Percentiles rank a stretch among this genome's conserved stretches.
phyloP scores from a whole-genome alignment of 805 yeast species.

The Myxozyma vanderwaltii region DNA sequence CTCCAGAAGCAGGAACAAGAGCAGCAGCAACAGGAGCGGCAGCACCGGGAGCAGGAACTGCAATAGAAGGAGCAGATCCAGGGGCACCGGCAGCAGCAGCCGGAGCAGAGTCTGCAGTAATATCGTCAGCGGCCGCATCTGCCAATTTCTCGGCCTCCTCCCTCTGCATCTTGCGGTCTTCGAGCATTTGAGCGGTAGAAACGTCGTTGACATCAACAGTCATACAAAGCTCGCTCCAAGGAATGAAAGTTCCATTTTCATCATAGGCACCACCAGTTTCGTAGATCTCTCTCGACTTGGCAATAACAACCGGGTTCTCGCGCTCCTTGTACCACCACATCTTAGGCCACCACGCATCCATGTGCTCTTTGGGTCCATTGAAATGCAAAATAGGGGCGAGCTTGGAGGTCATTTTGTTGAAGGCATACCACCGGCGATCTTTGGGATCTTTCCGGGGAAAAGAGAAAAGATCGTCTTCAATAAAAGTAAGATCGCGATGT shows the following conservation, averaged over 20 bases:
- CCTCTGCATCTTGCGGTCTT: background rate
- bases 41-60: background rate
- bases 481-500: constrained; percentile 26
- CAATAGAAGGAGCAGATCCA: background rate
- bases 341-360: constrained; percentile 36
- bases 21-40: background rate
- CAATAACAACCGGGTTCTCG: constrained; percentile 22
- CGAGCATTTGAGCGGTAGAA: constrained; percentile 6
- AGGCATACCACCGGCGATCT: constrained; percentile 26
- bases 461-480: constrained; percentile 24
- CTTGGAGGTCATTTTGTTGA: constrained; percentile 23
- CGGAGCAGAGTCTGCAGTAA: constrained; percentile 1
- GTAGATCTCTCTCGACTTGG: constrained; percentile 19
- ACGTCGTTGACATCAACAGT: constrained; percentile 24
- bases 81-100: background rate
- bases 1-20: background rate
- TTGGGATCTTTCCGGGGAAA: constrained; percentile 23
- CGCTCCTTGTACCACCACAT: constrained; percentile 32
- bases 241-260: constrained; percentile 21
- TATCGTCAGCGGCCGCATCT: background rate
- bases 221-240: constrained; percentile 30
- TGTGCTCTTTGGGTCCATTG: constrained; percentile 34
- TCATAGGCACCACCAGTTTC: constrained; percentile 34
- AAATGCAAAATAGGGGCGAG: constrained; percentile 31
- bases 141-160: constrained; percentile 4